Evolutionary conservation across 2,329 filamentous ascomycete genomes (phyloP).

Genomic region (Emmonsiellopsis sp.): DNA sequence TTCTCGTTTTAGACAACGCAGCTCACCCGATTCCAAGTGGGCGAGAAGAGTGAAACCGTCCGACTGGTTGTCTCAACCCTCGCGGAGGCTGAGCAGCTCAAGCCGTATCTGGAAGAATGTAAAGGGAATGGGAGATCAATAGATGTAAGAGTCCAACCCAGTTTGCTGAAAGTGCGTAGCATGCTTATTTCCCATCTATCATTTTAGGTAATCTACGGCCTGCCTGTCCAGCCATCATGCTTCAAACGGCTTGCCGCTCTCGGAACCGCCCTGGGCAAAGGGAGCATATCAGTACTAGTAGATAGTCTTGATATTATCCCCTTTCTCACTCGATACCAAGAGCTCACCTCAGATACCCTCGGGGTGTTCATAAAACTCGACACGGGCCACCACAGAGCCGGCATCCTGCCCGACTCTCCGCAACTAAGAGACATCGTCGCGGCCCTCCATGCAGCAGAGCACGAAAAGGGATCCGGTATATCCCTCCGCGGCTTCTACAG

Average conservation of each 20-base stretch:
- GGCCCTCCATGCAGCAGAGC: constrained; percentile 13
- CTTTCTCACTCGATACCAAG: constrained; percentile 36
- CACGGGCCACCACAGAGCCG: constrained; percentile 61
- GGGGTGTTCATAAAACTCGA: constrained; percentile 66
- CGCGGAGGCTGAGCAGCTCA: constrained; percentile 58
- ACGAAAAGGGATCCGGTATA: constrained; percentile 16
- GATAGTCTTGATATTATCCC: constrained; percentile 56
- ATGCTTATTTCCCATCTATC: background rate
- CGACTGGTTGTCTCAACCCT: constrained; percentile 65
- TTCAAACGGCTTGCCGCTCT: constrained; percentile 53
- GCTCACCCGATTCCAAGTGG: constrained; percentile 59
- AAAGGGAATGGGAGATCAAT: constrained; percentile 46
- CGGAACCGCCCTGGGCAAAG: constrained; percentile 45
- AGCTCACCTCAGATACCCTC: constrained; percentile 31
- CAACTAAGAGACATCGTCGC: constrained; percentile 19
- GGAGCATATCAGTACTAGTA: constrained; percentile 54
- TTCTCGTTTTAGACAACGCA: constrained; percentile 44
- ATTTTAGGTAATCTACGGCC: constrained; percentile 52
- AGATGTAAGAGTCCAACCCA: constrained; percentile 34
- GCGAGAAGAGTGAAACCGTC: constrained; percentile 40
- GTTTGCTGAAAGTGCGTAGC: too few relatives aligned
- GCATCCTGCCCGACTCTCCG: constrained; percentile 45
- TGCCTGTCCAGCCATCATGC: constrained; percentile 56
- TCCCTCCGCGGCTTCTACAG: constrained; percentile 58
- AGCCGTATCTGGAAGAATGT: constrained; percentile 52